phyloP scores from a whole-genome alignment of 768 basidiomycete species.

The Ephemerocybe angulata region DNA sequence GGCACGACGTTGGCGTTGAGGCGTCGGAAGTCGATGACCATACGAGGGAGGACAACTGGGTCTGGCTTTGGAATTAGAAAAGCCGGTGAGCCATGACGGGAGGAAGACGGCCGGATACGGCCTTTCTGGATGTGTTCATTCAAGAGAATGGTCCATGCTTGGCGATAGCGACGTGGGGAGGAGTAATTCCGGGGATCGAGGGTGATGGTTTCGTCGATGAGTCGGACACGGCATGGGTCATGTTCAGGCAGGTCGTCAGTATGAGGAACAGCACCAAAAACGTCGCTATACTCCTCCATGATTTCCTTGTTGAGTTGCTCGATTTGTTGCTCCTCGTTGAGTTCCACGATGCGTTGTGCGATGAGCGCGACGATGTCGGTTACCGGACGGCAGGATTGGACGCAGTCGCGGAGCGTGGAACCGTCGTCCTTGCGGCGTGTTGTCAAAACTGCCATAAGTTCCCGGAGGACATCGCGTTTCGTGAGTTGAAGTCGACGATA shows the following conservation, averaged over 20 bases:
- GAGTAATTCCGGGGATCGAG: neutral
- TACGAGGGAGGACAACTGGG: slow-evolving; percentile 22
- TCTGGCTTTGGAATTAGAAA: slow-evolving; percentile 27
- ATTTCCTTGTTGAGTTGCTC: slow-evolving; percentile 15
- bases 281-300: neutral
- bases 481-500: too few species aligned
- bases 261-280: too few species aligned
- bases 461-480: too few species aligned
- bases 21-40: slow-evolving; percentile 32
- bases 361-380: neutral
- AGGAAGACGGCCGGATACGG: slow-evolving; percentile 24
- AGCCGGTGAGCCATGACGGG: slow-evolving; percentile 27
- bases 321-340: slow-evolving; percentile 29
- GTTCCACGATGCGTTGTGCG: slow-evolving; percentile 18
- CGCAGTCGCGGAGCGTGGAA: neutral
- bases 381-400: neutral
- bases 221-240: slow-evolving; percentile 20
- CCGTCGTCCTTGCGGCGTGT: too few species aligned
- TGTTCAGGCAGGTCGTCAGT: slow-evolving; percentile 20
- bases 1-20: slow-evolving; percentile 29
- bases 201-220: neutral
- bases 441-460: too few species aligned
- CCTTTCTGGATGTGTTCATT: too few species aligned
- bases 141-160: slow-evolving; percentile 27
- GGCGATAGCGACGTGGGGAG: neutral